Conservation (phyloP, 2,329 filamentous ascomycete species). For the Alternaria triticina region DNA sequence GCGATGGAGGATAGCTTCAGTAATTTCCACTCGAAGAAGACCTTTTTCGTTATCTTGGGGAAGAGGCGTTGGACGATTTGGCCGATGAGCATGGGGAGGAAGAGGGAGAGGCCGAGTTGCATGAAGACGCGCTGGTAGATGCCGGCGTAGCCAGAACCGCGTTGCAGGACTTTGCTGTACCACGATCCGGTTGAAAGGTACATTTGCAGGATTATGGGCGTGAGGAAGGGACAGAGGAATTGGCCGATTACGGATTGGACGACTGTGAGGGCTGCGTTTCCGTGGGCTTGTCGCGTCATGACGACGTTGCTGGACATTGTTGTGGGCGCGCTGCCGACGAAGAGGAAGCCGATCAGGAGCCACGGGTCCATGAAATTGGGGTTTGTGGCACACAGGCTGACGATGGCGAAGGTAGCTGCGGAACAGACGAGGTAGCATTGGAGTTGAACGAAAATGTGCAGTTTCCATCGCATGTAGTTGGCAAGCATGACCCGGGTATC, state of each 20-base stretch:
- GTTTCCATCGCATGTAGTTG: conserved; percentile 70
- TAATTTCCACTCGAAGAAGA: conserved; percentile 57
- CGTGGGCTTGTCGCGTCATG: conserved; percentile 73
- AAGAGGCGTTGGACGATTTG: conserved; percentile 66
- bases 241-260: conserved; percentile 76
- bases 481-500: conserved; percentile 65
- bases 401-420: conserved; percentile 64
- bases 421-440: conserved; percentile 72
- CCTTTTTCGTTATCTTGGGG: conserved; percentile 59
- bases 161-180: conserved; percentile 64
- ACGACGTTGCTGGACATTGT: conserved; percentile 77
- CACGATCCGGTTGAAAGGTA: conserved; percentile 62
- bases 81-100: conserved; percentile 68
- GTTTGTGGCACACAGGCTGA: conserved; percentile 59
- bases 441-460: conserved; percentile 71
- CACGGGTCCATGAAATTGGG: conserved; percentile 65
- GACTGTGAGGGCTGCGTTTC: conserved; percentile 58
- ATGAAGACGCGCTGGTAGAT: conserved; percentile 73
- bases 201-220: conserved; percentile 68
- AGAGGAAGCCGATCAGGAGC: conserved; percentile 71
- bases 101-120: conserved; percentile 71
- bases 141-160: conserved; percentile 58
- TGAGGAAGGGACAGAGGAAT: conserved; percentile 70
- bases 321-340: conserved; percentile 72
- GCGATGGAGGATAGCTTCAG: conserved; percentile 54